Evolutionary conservation across 2,329 filamentous ascomycete genomes (phyloP).

Genomic region (Ceratocystis huliohia): DNA sequence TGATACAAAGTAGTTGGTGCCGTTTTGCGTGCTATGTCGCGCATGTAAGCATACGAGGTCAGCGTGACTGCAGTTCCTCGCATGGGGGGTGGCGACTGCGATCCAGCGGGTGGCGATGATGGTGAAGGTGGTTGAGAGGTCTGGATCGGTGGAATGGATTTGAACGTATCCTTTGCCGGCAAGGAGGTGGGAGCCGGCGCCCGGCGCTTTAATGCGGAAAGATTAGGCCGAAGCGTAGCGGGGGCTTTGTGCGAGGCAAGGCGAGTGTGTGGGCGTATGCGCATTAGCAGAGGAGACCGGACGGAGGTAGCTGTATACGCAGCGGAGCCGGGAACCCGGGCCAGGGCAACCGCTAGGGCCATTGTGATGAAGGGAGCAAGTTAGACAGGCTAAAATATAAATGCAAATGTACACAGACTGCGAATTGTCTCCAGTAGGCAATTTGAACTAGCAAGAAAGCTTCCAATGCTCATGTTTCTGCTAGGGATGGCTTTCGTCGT

Average conservation of each 20-base stretch:
- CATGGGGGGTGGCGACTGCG: slow-evolving; percentile 20
- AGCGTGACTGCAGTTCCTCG: slow-evolving; percentile 20
- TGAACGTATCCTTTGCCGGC: slow-evolving; percentile 9
- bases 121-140: background rate
- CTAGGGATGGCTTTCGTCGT: no score
- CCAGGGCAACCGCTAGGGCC: slow-evolving; percentile 9
- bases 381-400: background rate
- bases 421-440: background rate
- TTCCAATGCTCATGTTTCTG: no score
- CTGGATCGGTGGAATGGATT: slow-evolving; percentile 14
- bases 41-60: slow-evolving; percentile 35
- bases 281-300: background rate
- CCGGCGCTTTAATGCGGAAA: slow-evolving; percentile 20
- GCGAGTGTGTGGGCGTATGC: slow-evolving; percentile 2
- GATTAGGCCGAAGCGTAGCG: slow-evolving; percentile 9
- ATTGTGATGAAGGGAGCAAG: background rate
- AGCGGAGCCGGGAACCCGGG: slow-evolving; percentile 11
- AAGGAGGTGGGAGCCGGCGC: background rate
- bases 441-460: background rate
- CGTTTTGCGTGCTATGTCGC: slow-evolving; percentile 43
- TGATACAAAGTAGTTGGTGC: slow-evolving; percentile 50
- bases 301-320: background rate
- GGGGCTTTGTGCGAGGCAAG: slow-evolving; percentile 17
- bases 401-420: background rate
- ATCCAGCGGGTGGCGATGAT: no score